phyloP scores from a whole-genome alignment of 2,329 filamentous ascomycete species.

The Aspergillus floridensis region DNA sequence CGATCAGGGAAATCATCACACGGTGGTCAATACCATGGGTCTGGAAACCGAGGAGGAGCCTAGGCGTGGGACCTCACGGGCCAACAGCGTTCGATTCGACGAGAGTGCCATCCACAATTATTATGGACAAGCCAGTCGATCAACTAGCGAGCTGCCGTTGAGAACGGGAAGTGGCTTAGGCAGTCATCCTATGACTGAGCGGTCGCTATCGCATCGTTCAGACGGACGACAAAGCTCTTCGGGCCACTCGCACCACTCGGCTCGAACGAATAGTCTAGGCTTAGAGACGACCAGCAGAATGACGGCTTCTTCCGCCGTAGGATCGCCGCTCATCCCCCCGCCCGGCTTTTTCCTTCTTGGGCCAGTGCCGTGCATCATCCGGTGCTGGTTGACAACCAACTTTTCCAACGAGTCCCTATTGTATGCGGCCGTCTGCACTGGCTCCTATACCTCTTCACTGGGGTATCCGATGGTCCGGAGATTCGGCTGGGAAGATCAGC shows the following conservation, averaged over 20 bases:
- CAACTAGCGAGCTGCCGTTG: constrained; percentile 77
- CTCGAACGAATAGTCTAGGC: constrained; percentile 82
- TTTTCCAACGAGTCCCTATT: constrained; percentile 87
- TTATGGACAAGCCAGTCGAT: constrained; percentile 78
- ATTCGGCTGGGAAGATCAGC: constrained; percentile 66
- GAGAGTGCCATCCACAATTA: constrained; percentile 90
- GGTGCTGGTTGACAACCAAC: constrained; percentile 88
- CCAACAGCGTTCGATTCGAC: constrained; percentile 96
- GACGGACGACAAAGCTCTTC: constrained; percentile 92
- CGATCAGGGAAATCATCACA: constrained; percentile 77
- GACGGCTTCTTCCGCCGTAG: constrained; percentile 61
- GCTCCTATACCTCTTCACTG: constrained; percentile 83
- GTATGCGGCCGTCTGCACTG: constrained; percentile 89
- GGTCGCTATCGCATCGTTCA: constrained; percentile 89
- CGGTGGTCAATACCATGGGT: constrained; percentile 75
- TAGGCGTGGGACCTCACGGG: constrained; percentile 81
- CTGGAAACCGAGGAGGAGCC: constrained; percentile 84
- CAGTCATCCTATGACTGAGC: constrained; percentile 78
- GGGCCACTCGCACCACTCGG: constrained; percentile 74
- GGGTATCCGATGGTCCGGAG: constrained; percentile 72
- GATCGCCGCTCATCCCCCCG: constrained; percentile 73
- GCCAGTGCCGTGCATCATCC: constrained; percentile 87
- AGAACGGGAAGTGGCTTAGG: constrained; percentile 78
- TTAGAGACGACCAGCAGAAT: constrained; percentile 68
- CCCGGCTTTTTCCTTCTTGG: constrained; percentile 83